A percentile compares a stretch with the other conserved stretches of the same genome.
Evolutionary conservation across 1,284 basidiomycete genomes (phyloP).

Genomic region (Pterulicium gracile): DNA sequence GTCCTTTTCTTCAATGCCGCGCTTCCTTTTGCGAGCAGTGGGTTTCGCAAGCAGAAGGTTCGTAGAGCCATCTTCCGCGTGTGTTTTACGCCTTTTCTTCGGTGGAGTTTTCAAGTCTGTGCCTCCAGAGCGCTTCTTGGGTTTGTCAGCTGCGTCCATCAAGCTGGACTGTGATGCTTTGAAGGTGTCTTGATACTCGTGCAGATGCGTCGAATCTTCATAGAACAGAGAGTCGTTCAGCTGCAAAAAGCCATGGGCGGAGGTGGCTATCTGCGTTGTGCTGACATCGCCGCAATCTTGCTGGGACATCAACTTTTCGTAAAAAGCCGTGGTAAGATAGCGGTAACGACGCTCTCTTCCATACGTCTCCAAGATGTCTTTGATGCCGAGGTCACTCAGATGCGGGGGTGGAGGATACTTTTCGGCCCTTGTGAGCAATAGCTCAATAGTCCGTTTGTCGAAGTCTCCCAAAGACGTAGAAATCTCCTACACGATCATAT

Average conservation of each 20-base stretch:
- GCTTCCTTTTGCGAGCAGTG: no score
- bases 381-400: conserved; percentile 56
- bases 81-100: conserved; percentile 14
- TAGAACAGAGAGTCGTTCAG: conserved; percentile 42
- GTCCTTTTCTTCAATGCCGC: no score
- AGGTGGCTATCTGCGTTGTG: conserved; percentile 38
- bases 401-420: conserved; percentile 54
- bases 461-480: conserved; percentile 53
- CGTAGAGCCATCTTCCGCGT: conserved; percentile 6
- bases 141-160: conserved; percentile 7
- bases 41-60: no score
- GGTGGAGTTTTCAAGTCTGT: conserved; percentile 8
- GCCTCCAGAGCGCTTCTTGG: conserved; percentile 8
- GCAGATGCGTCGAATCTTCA: conserved; percentile 27
- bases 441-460: conserved; percentile 69
- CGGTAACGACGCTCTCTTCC: conserved; percentile 74
- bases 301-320: conserved; percentile 38
- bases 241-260: conserved; percentile 40
- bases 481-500: conserved; percentile 49
- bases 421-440: conserved; percentile 59
- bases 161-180: no score
- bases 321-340: conserved; percentile 62
- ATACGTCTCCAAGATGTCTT: conserved; percentile 59
- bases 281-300: no score
- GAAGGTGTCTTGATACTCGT: conserved; percentile 37